Conservation (phyloP, 768 basidiomycete genomes). For the Coprinopsis cinerea region DNA sequence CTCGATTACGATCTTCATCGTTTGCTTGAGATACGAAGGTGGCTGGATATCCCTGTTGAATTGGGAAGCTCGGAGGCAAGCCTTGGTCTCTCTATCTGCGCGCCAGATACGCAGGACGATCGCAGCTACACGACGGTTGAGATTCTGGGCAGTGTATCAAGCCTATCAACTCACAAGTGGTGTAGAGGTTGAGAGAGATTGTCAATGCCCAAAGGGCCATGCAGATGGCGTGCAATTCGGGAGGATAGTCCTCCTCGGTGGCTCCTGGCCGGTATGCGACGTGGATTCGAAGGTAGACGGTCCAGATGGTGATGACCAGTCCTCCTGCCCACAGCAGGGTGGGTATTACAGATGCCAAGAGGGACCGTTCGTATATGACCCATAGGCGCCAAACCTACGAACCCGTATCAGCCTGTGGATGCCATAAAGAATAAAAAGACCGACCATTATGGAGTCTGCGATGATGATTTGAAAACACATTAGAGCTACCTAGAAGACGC, state of each 20-base stretch:
- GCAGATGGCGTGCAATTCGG: background rate
- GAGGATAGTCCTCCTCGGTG: background rate
- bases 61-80: slow-evolving; percentile 2
- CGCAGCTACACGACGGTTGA: slow-evolving; percentile 6
- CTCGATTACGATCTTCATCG: slow-evolving; percentile 14
- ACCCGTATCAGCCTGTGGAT: background rate
- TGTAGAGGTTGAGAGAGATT: slow-evolving; percentile 15
- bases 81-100: slow-evolving; percentile 6
- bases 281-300: slow-evolving; percentile 4
- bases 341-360: slow-evolving; percentile 10
- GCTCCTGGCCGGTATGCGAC: background rate
- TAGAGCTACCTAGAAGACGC: slow-evolving; percentile 3
- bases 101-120: slow-evolving; percentile 13
- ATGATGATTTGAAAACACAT: slow-evolving; percentile 11
- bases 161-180: slow-evolving; percentile 14
- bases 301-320: slow-evolving; percentile 5
- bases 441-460: slow-evolving; percentile 14
- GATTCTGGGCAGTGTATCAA: background rate
- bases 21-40: background rate
- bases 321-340: slow-evolving; percentile 13
- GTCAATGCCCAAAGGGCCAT: slow-evolving; percentile 15
- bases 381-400: slow-evolving; percentile 17
- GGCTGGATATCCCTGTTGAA: slow-evolving; percentile 5
- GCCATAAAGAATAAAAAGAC: background rate
- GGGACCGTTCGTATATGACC: slow-evolving; percentile 14